Conservation (phyloP, 345 rosid species). For the Diplotaxis tenuifolia region DNA sequence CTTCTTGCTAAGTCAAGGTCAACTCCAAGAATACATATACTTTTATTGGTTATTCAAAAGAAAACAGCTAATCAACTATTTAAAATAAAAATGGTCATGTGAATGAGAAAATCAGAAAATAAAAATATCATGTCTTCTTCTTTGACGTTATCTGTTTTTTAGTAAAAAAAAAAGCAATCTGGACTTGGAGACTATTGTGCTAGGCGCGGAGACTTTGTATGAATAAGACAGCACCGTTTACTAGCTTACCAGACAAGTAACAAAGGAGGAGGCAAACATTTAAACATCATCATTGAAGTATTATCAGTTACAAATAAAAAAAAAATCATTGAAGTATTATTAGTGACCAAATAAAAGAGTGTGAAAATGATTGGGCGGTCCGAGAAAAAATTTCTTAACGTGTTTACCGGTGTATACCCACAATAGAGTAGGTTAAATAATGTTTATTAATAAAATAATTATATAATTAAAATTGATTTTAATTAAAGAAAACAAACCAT, state of each 20-base stretch:
- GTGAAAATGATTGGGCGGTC: not conserved
- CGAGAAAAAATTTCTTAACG: no score
- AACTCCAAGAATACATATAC: not conserved
- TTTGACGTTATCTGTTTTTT: not conserved
- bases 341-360: not conserved
- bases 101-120: not conserved
- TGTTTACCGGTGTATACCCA: no score
- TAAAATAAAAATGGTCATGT: not conserved
- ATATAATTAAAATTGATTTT: no score
- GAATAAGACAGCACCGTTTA: not conserved
- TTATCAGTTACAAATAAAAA: no score
- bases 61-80: not conserved
- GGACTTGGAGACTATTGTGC: not conserved
- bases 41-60: not conserved
- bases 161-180: not conserved
- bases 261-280: not conserved
- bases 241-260: not conserved
- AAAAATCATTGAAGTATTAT: no score
- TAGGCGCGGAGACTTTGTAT: not conserved
- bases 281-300: not conserved
- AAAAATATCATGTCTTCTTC: no score
- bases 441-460: no score
- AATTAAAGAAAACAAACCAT: no score
- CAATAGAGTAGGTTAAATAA: no score
- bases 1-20: constrained; percentile 9